Evolutionary conservation across 2,329 filamentous ascomycete genomes (phyloP).

Genomic region (Clonostachys chloroleuca): DNA sequence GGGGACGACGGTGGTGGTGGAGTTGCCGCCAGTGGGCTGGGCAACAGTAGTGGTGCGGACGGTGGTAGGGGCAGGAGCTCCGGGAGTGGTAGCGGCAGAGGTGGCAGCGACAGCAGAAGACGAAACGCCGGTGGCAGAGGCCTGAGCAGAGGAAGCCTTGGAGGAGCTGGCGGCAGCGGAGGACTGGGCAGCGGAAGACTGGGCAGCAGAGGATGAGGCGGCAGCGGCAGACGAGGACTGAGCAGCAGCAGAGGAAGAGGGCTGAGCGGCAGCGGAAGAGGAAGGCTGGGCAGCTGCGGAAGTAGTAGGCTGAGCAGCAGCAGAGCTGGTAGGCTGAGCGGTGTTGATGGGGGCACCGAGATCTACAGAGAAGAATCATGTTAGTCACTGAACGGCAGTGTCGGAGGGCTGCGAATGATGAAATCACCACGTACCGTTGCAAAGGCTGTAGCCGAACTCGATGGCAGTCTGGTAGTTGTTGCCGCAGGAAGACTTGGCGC

Average conservation of each 20-base stretch:
- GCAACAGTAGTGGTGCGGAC: background rate
- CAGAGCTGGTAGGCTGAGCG: background rate
- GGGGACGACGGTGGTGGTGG: background rate
- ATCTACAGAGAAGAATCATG: background rate
- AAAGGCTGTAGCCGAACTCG: slow-evolving; percentile 14
- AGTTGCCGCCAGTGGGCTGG: background rate
- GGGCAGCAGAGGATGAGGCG: no score
- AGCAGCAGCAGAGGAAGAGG: no score
- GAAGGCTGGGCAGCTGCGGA: no score
- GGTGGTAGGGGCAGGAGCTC: background rate
- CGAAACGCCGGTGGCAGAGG: background rate
- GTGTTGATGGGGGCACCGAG: slow-evolving; percentile 1
- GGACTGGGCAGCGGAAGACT: background rate
- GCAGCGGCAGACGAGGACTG: no score
- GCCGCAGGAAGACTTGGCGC: slow-evolving; percentile 8
- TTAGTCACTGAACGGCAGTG: background rate
- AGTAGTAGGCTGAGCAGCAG: background rate
- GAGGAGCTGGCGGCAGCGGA: background rate
- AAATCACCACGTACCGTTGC: slow-evolving; percentile 15
- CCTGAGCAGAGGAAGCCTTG: background rate
- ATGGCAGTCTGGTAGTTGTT: slow-evolving; percentile 6
- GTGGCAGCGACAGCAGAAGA: no score
- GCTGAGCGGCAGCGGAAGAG: no score
- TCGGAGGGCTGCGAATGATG: no score
- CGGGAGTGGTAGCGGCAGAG: background rate